Conservation (phyloP, 2,329 filamentous ascomycete genomes). For the Xylariaceae sp. region DNA sequence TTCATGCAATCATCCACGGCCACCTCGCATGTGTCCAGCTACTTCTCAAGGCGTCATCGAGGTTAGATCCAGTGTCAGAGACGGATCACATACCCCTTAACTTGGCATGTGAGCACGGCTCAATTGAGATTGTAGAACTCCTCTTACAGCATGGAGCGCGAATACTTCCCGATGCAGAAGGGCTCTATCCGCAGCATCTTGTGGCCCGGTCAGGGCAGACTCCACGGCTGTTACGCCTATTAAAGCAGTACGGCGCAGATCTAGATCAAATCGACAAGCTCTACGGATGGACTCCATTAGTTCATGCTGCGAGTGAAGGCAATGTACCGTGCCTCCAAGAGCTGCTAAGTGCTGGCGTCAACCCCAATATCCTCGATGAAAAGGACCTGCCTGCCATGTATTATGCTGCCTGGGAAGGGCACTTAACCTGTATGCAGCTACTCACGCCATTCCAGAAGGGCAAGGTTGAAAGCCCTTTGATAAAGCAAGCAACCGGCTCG, state of each 20-base stretch:
- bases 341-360: slow-evolving; percentile 72
- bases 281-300: slow-evolving; percentile 94
- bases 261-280: slow-evolving; percentile 91
- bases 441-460: slow-evolving; percentile 59
- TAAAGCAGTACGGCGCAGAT: slow-evolving; percentile 83
- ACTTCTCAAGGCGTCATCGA: slow-evolving; percentile 72
- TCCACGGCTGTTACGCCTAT: slow-evolving; percentile 70
- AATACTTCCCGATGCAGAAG: slow-evolving; percentile 92
- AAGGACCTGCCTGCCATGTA: slow-evolving; percentile 94
- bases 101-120: slow-evolving; percentile 89
- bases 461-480: slow-evolving; percentile 42
- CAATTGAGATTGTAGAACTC: slow-evolving; percentile 76
- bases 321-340: slow-evolving; percentile 84
- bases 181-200: slow-evolving; percentile 92
- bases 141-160: slow-evolving; percentile 75
- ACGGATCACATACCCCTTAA: slow-evolving; percentile 93
- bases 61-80: slow-evolving; percentile 79
- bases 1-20: slow-evolving; percentile 89
- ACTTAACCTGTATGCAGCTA: slow-evolving; percentile 88
- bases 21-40: slow-evolving; percentile 75
- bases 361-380: slow-evolving; percentile 79
- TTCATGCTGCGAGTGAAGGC: slow-evolving; percentile 94
- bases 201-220: slow-evolving; percentile 85
- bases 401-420: slow-evolving; percentile 97
- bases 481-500: slow-evolving; percentile 38